Conservation (phyloP, 2,329 filamentous ascomycete genomes). For the Taxawa tesnikishii region DNA sequence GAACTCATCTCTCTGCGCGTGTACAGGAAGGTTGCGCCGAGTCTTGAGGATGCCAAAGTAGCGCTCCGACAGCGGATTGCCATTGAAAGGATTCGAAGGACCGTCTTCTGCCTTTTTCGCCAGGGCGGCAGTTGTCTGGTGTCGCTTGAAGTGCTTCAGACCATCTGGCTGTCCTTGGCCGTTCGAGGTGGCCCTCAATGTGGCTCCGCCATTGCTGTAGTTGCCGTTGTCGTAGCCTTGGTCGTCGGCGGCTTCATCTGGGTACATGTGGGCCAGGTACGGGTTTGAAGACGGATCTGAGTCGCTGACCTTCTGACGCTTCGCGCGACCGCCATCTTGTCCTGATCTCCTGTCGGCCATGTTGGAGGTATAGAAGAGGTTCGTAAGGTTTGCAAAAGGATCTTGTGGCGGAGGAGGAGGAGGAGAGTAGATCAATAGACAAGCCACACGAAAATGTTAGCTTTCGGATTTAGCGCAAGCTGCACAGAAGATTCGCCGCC, state of each 20-base stretch:
- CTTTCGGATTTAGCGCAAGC: too few relatives aligned
- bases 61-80: slow-evolving; percentile 59
- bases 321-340: slow-evolving; percentile 37
- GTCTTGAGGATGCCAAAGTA: slow-evolving; percentile 86
- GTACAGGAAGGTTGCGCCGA: slow-evolving; percentile 76
- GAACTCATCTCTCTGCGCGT: slow-evolving; percentile 89
- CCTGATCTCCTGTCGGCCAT: slow-evolving; percentile 49
- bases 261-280: slow-evolving; percentile 84
- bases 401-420: not conserved
- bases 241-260: slow-evolving; percentile 23
- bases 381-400: not conserved
- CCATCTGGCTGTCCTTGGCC: slow-evolving; percentile 8
- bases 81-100: slow-evolving; percentile 76
- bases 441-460: too few relatives aligned
- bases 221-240: too few relatives aligned
- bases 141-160: slow-evolving; percentile 58
- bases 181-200: slow-evolving; percentile 12
- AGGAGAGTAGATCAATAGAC: too few relatives aligned
- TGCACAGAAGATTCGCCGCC: too few relatives aligned
- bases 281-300: slow-evolving; percentile 56
- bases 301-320: slow-evolving; percentile 41
- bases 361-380: slow-evolving; percentile 1
- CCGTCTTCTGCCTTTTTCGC: slow-evolving; percentile 66
- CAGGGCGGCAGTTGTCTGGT: slow-evolving; percentile 66
- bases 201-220: slow-evolving; percentile 15